Evolutionary conservation across 305 asterid species (phyloP).

Genomic region (Salvia sclarea): DNA sequence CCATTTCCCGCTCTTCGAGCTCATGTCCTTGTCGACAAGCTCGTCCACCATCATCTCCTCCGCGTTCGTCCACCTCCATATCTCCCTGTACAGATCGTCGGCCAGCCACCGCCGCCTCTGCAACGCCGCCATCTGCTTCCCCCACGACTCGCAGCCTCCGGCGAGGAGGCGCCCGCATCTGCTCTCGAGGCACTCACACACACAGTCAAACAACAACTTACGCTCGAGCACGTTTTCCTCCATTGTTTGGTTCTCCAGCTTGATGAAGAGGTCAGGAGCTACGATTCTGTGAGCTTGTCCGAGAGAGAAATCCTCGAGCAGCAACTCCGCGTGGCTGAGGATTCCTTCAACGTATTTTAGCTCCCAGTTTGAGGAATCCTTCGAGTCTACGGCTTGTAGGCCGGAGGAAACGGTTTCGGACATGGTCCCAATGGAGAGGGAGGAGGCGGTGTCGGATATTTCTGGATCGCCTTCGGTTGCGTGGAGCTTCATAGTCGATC

Average conservation of each 20-base stretch:
- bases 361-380: constrained; percentile 64
- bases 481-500: constrained; percentile 45
- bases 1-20: constrained; percentile 82
- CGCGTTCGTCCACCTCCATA: constrained; percentile 57
- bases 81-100: constrained; percentile 74
- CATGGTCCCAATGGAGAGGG: constrained; percentile 47
- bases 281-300: constrained; percentile 59
- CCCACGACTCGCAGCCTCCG: constrained; percentile 61
- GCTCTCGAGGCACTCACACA: constrained; percentile 59
- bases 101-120: constrained; percentile 60
- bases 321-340: constrained; percentile 44
- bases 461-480: constrained; percentile 56
- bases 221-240: constrained; percentile 51
- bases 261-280: constrained; percentile 55
- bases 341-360: constrained; percentile 56
- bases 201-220: constrained; percentile 67
- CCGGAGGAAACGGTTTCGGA: constrained; percentile 46
- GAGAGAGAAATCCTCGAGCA: constrained; percentile 59
- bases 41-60: constrained; percentile 90
- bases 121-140: constrained; percentile 46
- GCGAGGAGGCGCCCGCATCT: constrained; percentile 42
- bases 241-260: constrained; percentile 55
- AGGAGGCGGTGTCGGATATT: constrained; percentile 77
- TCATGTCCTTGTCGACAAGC: constrained; percentile 91
- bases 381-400: constrained; percentile 36